Percentiles rank a stretch among this genome's conserved stretches.
Conservation (phyloP, 345 rosid genomes). For the Turritis glabra region DNA sequence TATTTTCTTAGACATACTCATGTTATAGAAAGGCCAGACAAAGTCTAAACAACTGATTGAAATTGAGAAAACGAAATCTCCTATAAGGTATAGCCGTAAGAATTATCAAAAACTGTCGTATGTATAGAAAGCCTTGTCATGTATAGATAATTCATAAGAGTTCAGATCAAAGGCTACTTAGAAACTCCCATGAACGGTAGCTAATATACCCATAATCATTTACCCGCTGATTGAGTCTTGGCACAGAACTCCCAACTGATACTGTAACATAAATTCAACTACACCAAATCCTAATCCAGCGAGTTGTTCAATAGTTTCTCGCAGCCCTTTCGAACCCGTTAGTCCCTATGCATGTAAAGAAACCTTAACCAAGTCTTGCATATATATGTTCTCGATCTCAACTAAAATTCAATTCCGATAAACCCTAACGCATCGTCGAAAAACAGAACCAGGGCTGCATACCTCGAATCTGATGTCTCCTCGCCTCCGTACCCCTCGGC, state of each 20-base stretch:
- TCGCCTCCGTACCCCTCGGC: constrained; percentile 56
- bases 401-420: constrained; percentile 3
- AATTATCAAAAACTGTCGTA: neutral
- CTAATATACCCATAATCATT: neutral
- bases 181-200: constrained; percentile 1
- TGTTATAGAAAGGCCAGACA: constrained; percentile 8
- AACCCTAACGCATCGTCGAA: constrained; percentile 31
- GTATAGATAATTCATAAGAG: neutral
- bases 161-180: constrained; percentile 18
- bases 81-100: neutral
- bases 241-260: constrained; percentile 11
- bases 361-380: neutral
- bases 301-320: constrained; percentile 1
- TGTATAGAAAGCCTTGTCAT: neutral
- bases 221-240: neutral
- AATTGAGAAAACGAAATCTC: neutral
- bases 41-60: neutral
- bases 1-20: constrained; percentile 14
- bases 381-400: neutral
- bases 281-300: constrained; percentile 8
- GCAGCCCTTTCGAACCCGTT: neutral
- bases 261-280: neutral
- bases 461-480: constrained; percentile 58
- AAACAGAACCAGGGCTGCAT: constrained; percentile 12
- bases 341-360: constrained; percentile 22